Percentiles rank a stretch among this genome's conserved stretches.
Conservation (phyloP, 148 eudicot genomes). For the Rhododendron kiyosumense region DNA sequence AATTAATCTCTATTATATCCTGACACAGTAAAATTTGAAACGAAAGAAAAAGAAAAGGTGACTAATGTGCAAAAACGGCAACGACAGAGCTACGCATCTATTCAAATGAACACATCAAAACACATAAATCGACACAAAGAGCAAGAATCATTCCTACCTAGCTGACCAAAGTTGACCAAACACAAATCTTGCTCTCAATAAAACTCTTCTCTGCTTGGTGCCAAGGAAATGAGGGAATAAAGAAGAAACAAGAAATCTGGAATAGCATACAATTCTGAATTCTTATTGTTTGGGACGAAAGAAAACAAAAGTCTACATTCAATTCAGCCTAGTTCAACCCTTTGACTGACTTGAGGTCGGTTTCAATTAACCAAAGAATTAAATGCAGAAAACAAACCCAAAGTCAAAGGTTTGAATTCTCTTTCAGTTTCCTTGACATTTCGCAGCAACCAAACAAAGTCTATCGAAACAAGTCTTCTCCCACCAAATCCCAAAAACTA, state of each 20-base stretch:
- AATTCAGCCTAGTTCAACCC: constrained; percentile 8
- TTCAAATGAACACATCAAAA: not conserved
- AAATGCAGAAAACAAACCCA: not conserved
- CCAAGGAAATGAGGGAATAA: not conserved
- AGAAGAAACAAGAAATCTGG: not conserved
- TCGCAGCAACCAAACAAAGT: not conserved
- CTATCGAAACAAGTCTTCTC: not conserved
- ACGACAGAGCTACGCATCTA: not conserved
- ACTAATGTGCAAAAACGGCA: not conserved
- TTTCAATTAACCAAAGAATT: not conserved
- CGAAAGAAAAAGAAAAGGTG: not conserved
- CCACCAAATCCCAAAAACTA: not conserved
- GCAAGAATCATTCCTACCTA: not conserved
- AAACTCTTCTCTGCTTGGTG: not conserved
- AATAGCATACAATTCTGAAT: not conserved
- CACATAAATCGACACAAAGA: not conserved
- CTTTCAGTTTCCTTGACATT: not conserved
- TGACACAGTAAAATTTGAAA: not conserved
- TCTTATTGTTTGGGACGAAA: not conserved
- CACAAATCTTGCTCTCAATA: not conserved
- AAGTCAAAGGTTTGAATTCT: not conserved
- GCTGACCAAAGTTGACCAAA: not conserved
- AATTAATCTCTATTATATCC: not conserved
- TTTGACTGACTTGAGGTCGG: constrained; percentile 5
- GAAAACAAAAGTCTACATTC: constrained; percentile 9